Percentiles rank a stretch among this genome's conserved stretches.
phyloP scores from a whole-genome alignment of 495 filamentous ascomycete species.

The Penicillium malachiteum region DNA sequence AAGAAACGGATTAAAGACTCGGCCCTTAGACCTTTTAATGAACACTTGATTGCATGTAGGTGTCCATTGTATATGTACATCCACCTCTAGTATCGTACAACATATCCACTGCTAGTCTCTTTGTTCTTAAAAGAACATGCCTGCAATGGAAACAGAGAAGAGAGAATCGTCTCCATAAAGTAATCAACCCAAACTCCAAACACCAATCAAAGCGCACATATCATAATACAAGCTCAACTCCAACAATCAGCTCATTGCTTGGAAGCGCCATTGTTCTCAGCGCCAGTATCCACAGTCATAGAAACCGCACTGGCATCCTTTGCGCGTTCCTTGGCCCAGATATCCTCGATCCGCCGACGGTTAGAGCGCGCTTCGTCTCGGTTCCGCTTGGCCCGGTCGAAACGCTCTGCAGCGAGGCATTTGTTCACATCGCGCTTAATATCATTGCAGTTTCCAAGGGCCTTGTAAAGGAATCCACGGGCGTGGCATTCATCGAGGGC shows the following conservation, averaged over 20 bases:
- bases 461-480: conserved; percentile 83
- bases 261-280: conserved; percentile 3
- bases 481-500: conserved; percentile 96
- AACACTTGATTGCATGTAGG: too few species aligned
- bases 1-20: too few species aligned
- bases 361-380: conserved; percentile 69
- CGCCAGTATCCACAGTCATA: not conserved
- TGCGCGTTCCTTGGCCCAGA: conserved; percentile 67
- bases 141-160: conserved; percentile 7
- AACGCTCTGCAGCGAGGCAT: conserved; percentile 77
- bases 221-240: conserved; percentile 1
- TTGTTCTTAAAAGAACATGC: not conserved
- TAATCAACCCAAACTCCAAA: conserved; percentile 19
- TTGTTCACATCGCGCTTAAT: conserved; percentile 76
- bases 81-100: conserved; percentile 20
- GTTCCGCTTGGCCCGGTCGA: conserved; percentile 73
- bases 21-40: too few species aligned
- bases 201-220: conserved; percentile 1
- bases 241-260: conserved; percentile 15
- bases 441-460: conserved; percentile 83
- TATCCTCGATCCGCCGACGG: conserved; percentile 63
- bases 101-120: not conserved
- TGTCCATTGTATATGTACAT: conserved; percentile 6
- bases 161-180: conserved; percentile 12
- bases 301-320: conserved; percentile 12